These are phyloP conservation scores for Macrolepiota albuminosa DNA, from an alignment of 768 basidiomycete genomes.

Conservation along the genomic window DNA sequence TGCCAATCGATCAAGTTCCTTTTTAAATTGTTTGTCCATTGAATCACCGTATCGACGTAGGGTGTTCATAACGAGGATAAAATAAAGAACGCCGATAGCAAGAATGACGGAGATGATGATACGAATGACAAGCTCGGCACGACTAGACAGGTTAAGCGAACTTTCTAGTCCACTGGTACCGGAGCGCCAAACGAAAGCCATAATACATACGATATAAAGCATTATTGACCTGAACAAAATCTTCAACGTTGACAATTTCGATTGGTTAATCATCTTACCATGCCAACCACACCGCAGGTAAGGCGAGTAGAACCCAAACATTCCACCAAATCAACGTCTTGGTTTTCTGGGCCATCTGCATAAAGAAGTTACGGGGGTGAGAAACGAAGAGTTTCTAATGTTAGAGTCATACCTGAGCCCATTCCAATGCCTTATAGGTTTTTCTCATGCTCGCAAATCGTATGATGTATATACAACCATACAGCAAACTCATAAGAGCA, in stretches of 20 bases:
- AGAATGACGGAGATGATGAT: conserved; percentile 42
- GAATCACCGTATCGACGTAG: conserved; percentile 47
- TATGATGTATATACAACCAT: conserved; percentile 59
- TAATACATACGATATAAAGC: conserved; percentile 56
- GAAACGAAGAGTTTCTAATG: conserved; percentile 32
- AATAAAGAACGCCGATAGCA: conserved; percentile 45
- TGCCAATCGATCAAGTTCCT: not conserved
- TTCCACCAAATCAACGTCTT: conserved; percentile 39
- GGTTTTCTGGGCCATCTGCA: conserved; percentile 49
- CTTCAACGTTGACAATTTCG: not conserved
- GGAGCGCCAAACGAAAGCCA: conserved; percentile 69
- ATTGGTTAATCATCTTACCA: conserved; percentile 34
- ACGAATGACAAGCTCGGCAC: conserved; percentile 46
- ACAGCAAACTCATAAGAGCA: conserved; percentile 54
- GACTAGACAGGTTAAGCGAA: conserved; percentile 31
- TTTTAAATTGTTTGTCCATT: conserved; percentile 26
- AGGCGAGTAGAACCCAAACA: conserved; percentile 58
- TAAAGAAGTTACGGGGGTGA: not conserved
- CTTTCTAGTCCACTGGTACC: conserved; percentile 36
- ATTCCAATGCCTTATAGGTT: conserved; percentile 55
- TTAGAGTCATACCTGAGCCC: conserved; percentile 48
- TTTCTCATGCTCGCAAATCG: conserved; percentile 59
- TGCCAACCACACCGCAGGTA: conserved; percentile 67
- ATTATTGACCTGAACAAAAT: conserved; percentile 52
- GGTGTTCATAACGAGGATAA: conserved; percentile 46